Conservation (phyloP, 352 stramenopile genomes). For the Pythium rishiriense region DNA sequence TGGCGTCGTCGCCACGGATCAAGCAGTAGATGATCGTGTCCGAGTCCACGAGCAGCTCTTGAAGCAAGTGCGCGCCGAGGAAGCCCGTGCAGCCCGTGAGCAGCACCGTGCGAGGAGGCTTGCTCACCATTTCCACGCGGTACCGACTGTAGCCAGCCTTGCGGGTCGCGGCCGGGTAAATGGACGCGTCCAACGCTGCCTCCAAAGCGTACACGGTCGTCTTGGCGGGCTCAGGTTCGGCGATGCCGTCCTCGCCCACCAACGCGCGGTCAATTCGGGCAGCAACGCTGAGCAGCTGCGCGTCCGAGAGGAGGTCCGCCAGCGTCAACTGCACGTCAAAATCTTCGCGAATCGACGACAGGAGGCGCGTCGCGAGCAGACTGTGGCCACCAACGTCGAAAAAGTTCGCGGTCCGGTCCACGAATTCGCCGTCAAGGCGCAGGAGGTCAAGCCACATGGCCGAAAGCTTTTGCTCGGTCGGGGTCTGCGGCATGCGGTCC, state of each 20-base stretch:
- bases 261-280: conserved; percentile 43
- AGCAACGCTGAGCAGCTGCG: conserved; percentile 58
- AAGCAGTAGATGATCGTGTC: conserved; percentile 83
- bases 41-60: conserved; percentile 72
- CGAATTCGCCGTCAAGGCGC: conserved; percentile 51
- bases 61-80: conserved; percentile 84
- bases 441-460: conserved; percentile 69
- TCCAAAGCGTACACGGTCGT: conserved; percentile 67
- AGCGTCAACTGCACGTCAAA: conserved; percentile 73
- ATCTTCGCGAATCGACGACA: conserved; percentile 67
- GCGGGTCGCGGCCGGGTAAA: conserved; percentile 70
- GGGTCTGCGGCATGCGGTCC: conserved; percentile 49
- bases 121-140: conserved; percentile 72
- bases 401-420: conserved; percentile 70
- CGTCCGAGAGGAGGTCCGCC: conserved; percentile 68
- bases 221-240: not conserved
- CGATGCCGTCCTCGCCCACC: conserved; percentile 7
- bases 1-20: conserved; percentile 59
- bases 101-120: conserved; percentile 78
- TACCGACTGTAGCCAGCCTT: conserved; percentile 80
- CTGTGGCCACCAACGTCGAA: conserved; percentile 84
- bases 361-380: conserved; percentile 67
- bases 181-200: conserved; percentile 61
- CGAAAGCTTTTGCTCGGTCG: conserved; percentile 60
- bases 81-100: conserved; percentile 92